These are phyloP conservation scores for Bruguiera parviflora DNA, from an alignment of 345 rosid genomes.

Conservation along the genomic window DNA sequence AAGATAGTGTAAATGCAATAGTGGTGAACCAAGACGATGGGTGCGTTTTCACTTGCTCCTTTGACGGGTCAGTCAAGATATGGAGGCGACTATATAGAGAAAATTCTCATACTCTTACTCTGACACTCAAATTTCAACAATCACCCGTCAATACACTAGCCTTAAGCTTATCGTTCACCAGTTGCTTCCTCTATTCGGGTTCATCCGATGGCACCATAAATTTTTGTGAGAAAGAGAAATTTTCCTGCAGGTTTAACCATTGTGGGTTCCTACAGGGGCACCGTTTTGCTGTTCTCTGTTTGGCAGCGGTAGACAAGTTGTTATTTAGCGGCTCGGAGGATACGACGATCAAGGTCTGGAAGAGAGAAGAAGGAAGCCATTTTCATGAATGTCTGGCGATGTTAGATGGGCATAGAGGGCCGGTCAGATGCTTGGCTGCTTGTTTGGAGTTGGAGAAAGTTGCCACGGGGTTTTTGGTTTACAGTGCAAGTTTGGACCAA, in stretches of 20 bases:
- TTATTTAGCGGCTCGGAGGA: slow-evolving; percentile 53
- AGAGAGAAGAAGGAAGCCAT: slow-evolving; percentile 50
- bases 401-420: slow-evolving; percentile 49
- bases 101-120: slow-evolving; percentile 45
- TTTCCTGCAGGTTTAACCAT: slow-evolving; percentile 44
- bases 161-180: slow-evolving; percentile 28
- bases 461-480: slow-evolving; percentile 47
- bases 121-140: slow-evolving; percentile 46
- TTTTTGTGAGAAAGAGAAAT: slow-evolving; percentile 54
- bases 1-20: slow-evolving; percentile 37
- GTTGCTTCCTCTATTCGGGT: slow-evolving; percentile 44
- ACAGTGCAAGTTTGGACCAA: slow-evolving; percentile 53
- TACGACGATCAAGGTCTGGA: slow-evolving; percentile 54
- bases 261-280: slow-evolving; percentile 56
- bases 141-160: slow-evolving; percentile 50
- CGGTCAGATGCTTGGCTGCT: slow-evolving; percentile 43
- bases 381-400: slow-evolving; percentile 51
- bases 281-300: slow-evolving; percentile 37
- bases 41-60: slow-evolving; percentile 49
- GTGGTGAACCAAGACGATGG: slow-evolving; percentile 55
- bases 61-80: slow-evolving; percentile 48
- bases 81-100: slow-evolving; percentile 48
- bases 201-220: slow-evolving; percentile 45
- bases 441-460: slow-evolving; percentile 44
- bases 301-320: slow-evolving; percentile 37